Conservation (phyloP, 2,329 filamentous ascomycete species). For the Lachnellula cervina region DNA sequence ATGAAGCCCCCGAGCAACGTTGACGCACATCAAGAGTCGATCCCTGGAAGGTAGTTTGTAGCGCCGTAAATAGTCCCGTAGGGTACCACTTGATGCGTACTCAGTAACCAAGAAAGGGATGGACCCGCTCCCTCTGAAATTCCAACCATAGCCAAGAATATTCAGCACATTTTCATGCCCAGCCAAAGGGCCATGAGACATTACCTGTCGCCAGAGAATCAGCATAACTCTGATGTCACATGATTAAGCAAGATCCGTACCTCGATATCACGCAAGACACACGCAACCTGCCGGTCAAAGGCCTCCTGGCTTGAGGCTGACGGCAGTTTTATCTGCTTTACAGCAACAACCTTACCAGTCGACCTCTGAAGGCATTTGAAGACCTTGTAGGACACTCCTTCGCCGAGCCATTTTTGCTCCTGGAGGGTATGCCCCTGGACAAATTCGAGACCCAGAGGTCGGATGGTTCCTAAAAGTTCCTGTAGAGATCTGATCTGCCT, state of each 20-base stretch:
- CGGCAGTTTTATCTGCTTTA: slow-evolving; percentile 3
- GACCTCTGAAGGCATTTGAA: not conserved
- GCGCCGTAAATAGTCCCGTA: not conserved
- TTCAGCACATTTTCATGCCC: not conserved
- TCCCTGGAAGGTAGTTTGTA: no score
- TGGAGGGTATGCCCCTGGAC: not conserved
- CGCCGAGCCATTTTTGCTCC: not conserved
- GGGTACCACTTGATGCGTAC: not conserved
- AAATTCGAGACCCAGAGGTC: not conserved
- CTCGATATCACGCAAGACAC: not conserved
- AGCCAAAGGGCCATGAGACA: not conserved
- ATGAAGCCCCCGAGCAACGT: slow-evolving; percentile 8
- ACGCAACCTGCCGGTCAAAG: not conserved
- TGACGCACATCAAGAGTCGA: not conserved
- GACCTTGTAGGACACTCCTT: not conserved
- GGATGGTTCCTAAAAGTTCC: not conserved
- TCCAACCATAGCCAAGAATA: slow-evolving; percentile 3
- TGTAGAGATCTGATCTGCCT: not conserved
- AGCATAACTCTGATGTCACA: not conserved
- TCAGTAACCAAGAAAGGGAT: not conserved
- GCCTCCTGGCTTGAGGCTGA: not conserved
- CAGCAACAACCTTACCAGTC: not conserved
- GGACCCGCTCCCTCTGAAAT: not conserved
- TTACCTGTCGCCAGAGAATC: not conserved
- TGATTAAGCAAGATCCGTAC: not conserved